Percentiles rank a stretch among this genome's conserved stretches.
These are phyloP conservation scores for Geranomyces variabilis DNA, from an alignment of 192 early-diverging fungal species.

Conservation along the genomic window DNA sequence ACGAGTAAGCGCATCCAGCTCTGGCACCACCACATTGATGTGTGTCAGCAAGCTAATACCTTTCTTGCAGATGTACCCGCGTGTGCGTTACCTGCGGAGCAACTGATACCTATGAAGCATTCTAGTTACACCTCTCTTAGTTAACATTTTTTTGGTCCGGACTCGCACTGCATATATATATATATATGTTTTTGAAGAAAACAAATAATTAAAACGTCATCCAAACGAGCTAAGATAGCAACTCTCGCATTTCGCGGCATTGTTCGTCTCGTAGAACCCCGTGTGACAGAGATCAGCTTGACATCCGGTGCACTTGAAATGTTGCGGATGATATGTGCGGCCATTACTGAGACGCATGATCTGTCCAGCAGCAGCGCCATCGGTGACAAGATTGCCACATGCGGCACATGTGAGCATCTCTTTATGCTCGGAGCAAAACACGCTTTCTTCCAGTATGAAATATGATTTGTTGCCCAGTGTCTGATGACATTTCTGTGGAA, in stretches of 20 bases:
- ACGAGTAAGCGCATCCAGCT: conserved; percentile 18
- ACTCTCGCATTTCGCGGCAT: conserved; percentile 16
- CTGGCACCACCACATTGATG: background rate
- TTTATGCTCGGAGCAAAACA: conserved; percentile 23
- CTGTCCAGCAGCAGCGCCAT: conserved; percentile 2
- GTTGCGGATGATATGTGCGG: conserved; percentile 13
- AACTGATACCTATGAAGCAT: background rate
- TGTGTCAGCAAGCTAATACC: background rate
- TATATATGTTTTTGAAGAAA: no score
- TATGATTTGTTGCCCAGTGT: conserved; percentile 30
- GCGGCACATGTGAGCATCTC: conserved; percentile 26
- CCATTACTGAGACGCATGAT: conserved; percentile 16
- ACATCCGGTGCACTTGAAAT: conserved; percentile 26
- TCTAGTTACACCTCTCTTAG: no score
- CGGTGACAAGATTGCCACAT: conserved; percentile 13
- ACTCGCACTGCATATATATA: no score
- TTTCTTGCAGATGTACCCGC: conserved; percentile 6
- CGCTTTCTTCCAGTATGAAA: conserved; percentile 25
- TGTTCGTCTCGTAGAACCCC: conserved; percentile 22
- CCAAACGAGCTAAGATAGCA: conserved; percentile 27
- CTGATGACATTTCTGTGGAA: conserved; percentile 11
- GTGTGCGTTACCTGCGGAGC: background rate
- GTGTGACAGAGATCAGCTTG: background rate
- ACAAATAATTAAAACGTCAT: background rate
- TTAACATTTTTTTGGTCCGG: no score